phyloP scores from a whole-genome alignment of 768 basidiomycete species.

The Phylloporus sp. region DNA sequence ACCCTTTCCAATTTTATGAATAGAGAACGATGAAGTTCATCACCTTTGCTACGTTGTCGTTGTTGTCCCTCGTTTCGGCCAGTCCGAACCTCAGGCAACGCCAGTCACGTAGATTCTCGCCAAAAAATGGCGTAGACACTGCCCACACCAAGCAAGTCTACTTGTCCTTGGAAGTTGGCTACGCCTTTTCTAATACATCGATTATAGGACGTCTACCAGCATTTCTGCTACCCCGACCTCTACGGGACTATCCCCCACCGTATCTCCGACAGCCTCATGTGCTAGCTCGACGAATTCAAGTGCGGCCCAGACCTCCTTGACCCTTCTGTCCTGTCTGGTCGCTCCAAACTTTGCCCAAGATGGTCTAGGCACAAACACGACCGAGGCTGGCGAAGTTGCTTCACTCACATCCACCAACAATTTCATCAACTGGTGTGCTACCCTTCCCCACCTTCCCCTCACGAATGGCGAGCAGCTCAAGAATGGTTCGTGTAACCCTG shows the following conservation, averaged over 20 bases:
- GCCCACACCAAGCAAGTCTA: conserved; percentile 39
- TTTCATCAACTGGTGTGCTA: conserved; percentile 67
- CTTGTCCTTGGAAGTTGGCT: neutral
- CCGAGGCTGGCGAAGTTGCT: conserved; percentile 45
- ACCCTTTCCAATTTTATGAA: neutral
- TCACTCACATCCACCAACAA: conserved; percentile 66
- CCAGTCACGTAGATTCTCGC: conserved; percentile 19
- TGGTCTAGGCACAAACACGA: conserved; percentile 36
- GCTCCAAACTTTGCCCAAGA: conserved; percentile 52
- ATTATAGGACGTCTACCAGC: conserved; percentile 12
- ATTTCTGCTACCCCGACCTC: too few species aligned
- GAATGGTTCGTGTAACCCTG: conserved; percentile 55
- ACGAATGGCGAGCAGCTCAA: conserved; percentile 58
- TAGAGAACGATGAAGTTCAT: conserved; percentile 37
- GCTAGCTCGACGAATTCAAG: conserved; percentile 17
- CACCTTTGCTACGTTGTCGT: conserved; percentile 31
- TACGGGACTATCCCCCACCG: too few species aligned
- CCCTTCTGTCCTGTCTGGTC: conserved; percentile 47
- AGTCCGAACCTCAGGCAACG: conserved; percentile 35
- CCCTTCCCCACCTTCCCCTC: conserved; percentile 44
- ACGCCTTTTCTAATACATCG: conserved; percentile 1
- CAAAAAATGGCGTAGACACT: conserved; percentile 41
- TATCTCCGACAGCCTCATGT: neutral
- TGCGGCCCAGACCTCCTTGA: conserved; percentile 26
- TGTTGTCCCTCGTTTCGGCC: conserved; percentile 31